These are phyloP conservation scores for Huntiella abstrusa DNA, from an alignment of 2,329 filamentous ascomycete genomes.

Conservation along the genomic window DNA sequence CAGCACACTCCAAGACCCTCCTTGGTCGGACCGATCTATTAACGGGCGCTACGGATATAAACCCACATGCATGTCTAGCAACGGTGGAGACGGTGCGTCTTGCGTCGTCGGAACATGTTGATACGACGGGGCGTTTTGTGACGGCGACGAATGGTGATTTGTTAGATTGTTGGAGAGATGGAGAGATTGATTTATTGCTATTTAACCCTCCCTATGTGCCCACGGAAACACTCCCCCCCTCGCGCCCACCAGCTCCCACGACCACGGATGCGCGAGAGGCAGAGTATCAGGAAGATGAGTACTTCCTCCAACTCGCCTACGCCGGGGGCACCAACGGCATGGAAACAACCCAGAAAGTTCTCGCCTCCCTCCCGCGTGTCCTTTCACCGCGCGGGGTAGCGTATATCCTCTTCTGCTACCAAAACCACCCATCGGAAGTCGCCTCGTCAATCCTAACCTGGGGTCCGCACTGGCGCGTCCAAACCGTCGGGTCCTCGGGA, in stretches of 20 bases:
- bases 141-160: conserved; percentile 56
- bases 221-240: conserved; percentile 49
- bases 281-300: conserved; percentile 61
- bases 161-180: conserved; percentile 30
- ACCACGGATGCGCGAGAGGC: conserved; percentile 14
- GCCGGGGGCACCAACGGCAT: conserved; percentile 81
- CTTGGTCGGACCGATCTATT: conserved; percentile 55
- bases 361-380: conserved; percentile 47
- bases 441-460: conserved; percentile 31
- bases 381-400: conserved; percentile 55
- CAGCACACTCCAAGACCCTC: conserved; percentile 52
- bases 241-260: conserved; percentile 18
- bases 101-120: conserved; percentile 12
- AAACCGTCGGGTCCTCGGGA: conserved; percentile 66
- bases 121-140: conserved; percentile 29
- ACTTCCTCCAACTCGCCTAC: conserved; percentile 69
- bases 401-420: conserved; percentile 75
- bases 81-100: conserved; percentile 46
- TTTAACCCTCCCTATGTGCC: conserved; percentile 98
- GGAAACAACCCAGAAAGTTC: conserved; percentile 71
- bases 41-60: conserved; percentile 67
- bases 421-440: conserved; percentile 68
- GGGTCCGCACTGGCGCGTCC: conserved; percentile 44
- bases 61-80: conserved; percentile 61
- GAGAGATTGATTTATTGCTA: conserved; percentile 59